These are phyloP conservation scores for Alternaria triticimaculans DNA, from an alignment of 2,329 filamentous ascomycete genomes.

Conservation along the genomic window DNA sequence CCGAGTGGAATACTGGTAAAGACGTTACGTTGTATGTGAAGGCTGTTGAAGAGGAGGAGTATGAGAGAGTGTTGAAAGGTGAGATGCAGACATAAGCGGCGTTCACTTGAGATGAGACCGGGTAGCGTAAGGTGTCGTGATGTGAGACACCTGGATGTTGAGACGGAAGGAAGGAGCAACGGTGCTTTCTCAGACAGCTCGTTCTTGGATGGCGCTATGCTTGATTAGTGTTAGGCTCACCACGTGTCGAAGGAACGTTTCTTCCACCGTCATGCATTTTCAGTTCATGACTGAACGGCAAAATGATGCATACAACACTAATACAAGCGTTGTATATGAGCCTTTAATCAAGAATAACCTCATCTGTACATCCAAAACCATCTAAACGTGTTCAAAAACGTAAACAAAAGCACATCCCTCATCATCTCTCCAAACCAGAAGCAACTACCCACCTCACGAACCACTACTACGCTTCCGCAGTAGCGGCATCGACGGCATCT, in stretches of 20 bases:
- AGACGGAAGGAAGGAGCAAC: neutral
- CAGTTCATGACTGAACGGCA: neutral
- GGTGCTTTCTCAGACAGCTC: neutral
- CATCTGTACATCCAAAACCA: neutral
- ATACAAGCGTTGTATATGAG: neutral
- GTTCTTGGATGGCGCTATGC: neutral
- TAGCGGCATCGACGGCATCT: slow-evolving; percentile 8
- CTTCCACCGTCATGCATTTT: neutral
- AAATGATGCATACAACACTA: neutral
- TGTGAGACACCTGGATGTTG: neutral
- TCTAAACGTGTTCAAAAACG: neutral
- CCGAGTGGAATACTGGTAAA: neutral
- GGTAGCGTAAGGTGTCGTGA: neutral
- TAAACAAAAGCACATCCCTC: neutral
- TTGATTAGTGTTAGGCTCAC: neutral
- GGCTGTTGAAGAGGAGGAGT: neutral
- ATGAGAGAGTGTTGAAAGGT: neutral
- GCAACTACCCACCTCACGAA: neutral
- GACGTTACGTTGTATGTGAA: neutral
- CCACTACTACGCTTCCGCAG: neutral
- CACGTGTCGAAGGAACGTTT: neutral
- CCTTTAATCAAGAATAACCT: neutral
- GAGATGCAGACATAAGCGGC: neutral
- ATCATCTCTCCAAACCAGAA: neutral
- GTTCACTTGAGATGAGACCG: neutral